Evolutionary conservation across 768 basidiomycete genomes (phyloP), one percentile per base, ranked within the genome.

Genomic region (Rubroboletus pulcherrimus): DNA sequence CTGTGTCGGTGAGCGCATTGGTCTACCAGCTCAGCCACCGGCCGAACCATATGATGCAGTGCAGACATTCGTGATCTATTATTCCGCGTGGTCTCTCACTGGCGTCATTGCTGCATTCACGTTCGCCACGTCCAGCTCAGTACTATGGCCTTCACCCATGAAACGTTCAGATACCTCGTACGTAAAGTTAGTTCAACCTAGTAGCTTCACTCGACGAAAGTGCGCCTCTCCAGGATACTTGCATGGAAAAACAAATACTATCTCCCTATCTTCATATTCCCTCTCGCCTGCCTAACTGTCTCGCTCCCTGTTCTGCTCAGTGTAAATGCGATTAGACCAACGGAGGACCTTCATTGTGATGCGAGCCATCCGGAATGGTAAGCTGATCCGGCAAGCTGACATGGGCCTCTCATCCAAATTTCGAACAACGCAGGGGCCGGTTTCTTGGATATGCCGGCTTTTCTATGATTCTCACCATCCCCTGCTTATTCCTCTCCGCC

Each of bases 391-490:
- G 30, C 39, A 2, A 45, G 10, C 29, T 34, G 8, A 39, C 29
- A 42, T 55, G 4, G 46, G 26, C 34, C 19, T 49, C 38, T 62
- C 31, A 46, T 42, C 45, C 9, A 49, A 40, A 31, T n/a, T 51
- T 52, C 29, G 41, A 44, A 44, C 38, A 46, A 52, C 44, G 2
- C 51, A 87, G 86, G 86, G 75, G 81, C 31, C 81, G 86, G 43
- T 77, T 87, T 53, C 60, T 85, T n/a, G 80, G 81, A 38, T 87
- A 86, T 60, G 79, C 84, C 12, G 86, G 84, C 7, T 63, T 77
- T 7, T 78, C 85, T 0, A 73, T 84, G 54, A 51, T 81, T 41
- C 66, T 82, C 10, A 70, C 77, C 4, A 65, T 85, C 15, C 85
- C 86, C 3, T 79, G 78, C 45, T 66, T 84, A 39, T 70, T 76